Evolutionary conservation across 2,329 filamentous ascomycete species (phyloP), one percentile per base, ranked within the genome.

Genomic region (Cladophialophora bantiana): DNA sequence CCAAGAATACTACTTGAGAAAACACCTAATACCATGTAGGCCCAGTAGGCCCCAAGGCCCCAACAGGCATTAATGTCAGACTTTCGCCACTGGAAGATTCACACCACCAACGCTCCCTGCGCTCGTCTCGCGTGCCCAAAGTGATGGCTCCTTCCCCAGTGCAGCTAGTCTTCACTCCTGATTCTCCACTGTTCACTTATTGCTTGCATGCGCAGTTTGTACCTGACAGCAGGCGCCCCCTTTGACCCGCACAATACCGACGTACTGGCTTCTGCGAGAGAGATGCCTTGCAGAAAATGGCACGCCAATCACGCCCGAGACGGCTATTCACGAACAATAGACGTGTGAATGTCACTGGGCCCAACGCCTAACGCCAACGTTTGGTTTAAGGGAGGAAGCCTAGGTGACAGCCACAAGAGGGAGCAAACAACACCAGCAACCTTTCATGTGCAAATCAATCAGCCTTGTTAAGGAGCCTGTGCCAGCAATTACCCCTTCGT

Each of bases 111-210:
- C 36, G 10, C 52, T 31, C 26, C 15, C n/a, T 26, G 48, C 20
- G 20, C 20, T 15, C 18, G 12, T 45, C 40, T 45, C 55, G 55
- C 55, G 40, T 58, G 55, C 34, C 57, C 57, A 59, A 34, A 35
- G 40, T 48, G 57, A 59, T 59, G 57, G 26, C 57, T 59, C 45
- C 57, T 45, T 45, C 36, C 52, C 52, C 31, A 36, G 40, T 50
- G 57, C 7, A 59, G 57, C 57, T 59, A 59, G 57, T 40, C 15
- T 59, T 59, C 10, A 20, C 31, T 58, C 45, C 38, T 34, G 26
- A 26, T 59, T 50, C 57, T 59, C 57, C 57, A 59, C 57, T n/a
- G 42, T 35, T 48, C 31, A 34, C 35, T 35, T n/a, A 53, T 61
- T 53, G 45, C 45, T 53, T 61, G 45, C 59, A 61, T 61, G 57